phyloP scores from a whole-genome alignment of 2,329 filamentous ascomycete species.

The Paecilomyces sp. region DNA sequence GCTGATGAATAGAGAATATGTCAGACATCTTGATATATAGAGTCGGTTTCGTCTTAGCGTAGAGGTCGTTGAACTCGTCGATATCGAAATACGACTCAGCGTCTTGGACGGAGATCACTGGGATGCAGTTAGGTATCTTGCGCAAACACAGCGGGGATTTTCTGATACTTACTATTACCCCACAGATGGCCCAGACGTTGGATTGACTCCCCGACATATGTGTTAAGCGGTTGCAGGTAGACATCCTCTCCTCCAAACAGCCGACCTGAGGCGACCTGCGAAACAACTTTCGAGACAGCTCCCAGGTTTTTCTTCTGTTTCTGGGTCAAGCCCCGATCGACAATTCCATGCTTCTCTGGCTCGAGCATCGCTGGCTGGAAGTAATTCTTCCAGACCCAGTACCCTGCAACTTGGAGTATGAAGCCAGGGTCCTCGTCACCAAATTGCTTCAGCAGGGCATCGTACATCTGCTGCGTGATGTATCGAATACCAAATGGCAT shows the following conservation, averaged over 20 bases:
- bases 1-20: slow-evolving; percentile 90
- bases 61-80: slow-evolving; percentile 97
- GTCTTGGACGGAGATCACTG: slow-evolving; percentile 74
- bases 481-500: slow-evolving; percentile 94
- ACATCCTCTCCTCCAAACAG: slow-evolving; percentile 92
- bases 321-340: slow-evolving; percentile 81
- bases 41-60: slow-evolving; percentile 91
- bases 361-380: slow-evolving; percentile 82
- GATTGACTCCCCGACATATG: slow-evolving; percentile 79
- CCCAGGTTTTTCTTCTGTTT: slow-evolving; percentile 87
- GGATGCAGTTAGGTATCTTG: slow-evolving; percentile 23
- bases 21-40: slow-evolving; percentile 99
- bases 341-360: slow-evolving; percentile 86
- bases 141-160: neutral
- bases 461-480: slow-evolving; percentile 77
- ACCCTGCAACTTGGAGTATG: slow-evolving; percentile 73
- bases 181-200: slow-evolving; percentile 71
- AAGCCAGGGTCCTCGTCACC: slow-evolving; percentile 69
- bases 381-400: slow-evolving; percentile 94
- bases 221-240: slow-evolving; percentile 90
- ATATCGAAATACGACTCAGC: slow-evolving; percentile 93
- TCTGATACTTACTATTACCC: slow-evolving; percentile 47
- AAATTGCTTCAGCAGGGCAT: slow-evolving; percentile 69
- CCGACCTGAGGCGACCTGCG: slow-evolving; percentile 80
- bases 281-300: slow-evolving; percentile 85